Evolutionary conservation across 306 rosid genomes (phyloP), one percentile per base, ranked within the genome.

Genomic region (Fragaria ananassa): DNA sequence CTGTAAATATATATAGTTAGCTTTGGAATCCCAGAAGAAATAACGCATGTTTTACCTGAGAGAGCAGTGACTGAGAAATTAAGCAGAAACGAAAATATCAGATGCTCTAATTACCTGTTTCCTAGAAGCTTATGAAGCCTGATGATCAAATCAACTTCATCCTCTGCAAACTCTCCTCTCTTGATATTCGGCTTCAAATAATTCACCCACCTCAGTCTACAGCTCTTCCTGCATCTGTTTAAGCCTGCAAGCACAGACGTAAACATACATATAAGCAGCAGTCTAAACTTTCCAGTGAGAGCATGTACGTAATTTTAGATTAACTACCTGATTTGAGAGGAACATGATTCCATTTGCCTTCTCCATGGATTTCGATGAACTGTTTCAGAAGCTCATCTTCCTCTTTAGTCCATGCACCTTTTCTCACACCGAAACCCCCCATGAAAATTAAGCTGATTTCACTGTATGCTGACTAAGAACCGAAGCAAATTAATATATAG

Each of bases 161-260:
- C 76, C 12, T 35, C 66, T 53, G 14, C 14, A 37, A 72, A 72
- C 0, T 54, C 8, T 72, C 76, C 76, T 72, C 66, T 72, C 14
- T 72, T 72, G 76, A 72, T 72, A 41, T 39, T 72, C 23, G 76
- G 76, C 17, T 37, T 54, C 23, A 72, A 37, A 42, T 72, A 53
- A 45, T 72, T 72, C 4, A 72, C 15, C 76, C 66, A 72, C 51
- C 76, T 72, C 66, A 54, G 19, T 21, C 76, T 54, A 41, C 76
- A 53, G 39, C 76, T 72, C 19, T 72, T 72, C 4, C 66, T 35
- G 39, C 76, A 72, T 21, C 66, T 72, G 37, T 21, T 53, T 39
- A 72, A 72, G 25, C 51, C 76, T 72, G 66, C 50, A 71, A 31
- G 5, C 31, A 29, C 2, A 14, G 5, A 62, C 17, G 35, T 34